Percentiles rank a stretch among this genome's conserved stretches.
Evolutionary conservation across 2,329 filamentous ascomycete genomes (phyloP).

Genomic region (Verticillium dahliae): DNA sequence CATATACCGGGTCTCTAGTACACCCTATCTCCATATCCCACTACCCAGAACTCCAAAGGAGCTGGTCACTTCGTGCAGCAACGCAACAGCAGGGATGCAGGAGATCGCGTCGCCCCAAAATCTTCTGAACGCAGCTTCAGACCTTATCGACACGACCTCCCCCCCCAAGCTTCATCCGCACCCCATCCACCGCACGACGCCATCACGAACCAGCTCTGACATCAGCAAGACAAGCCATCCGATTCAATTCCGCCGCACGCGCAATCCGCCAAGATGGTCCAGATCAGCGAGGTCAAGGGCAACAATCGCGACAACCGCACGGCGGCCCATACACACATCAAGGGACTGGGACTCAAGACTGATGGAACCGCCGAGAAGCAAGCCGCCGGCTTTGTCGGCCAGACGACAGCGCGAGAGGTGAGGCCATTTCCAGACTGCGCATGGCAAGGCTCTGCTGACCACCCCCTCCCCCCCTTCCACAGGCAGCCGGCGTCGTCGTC

Average conservation of each 20-base stretch:
- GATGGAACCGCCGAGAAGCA: slow-evolving; percentile 82
- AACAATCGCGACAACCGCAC: slow-evolving; percentile 94
- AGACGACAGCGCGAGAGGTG: slow-evolving; percentile 83
- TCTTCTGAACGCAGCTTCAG: slow-evolving; percentile 10
- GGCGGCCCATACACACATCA: slow-evolving; percentile 96
- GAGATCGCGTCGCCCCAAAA: slow-evolving; percentile 8
- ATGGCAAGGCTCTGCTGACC: background rate
- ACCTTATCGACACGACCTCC: background rate
- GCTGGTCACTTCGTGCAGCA: slow-evolving; percentile 1
- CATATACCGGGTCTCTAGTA: too few relatives aligned
- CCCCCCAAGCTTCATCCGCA: background rate
- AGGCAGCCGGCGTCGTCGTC: slow-evolving; percentile 93
- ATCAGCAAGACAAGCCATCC: background rate
- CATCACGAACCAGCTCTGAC: background rate
- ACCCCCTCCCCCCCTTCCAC: slow-evolving; percentile 2
- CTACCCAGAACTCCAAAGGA: background rate
- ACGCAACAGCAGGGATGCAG: slow-evolving; percentile 8
- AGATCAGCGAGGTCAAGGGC: slow-evolving; percentile 91
- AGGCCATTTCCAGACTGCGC: slow-evolving; percentile 11
- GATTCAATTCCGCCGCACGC: background rate
- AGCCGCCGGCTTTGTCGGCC: slow-evolving; percentile 81
- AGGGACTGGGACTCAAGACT: slow-evolving; percentile 77
- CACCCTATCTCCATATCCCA: too few relatives aligned
- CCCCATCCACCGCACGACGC: background rate
- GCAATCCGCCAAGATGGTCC: slow-evolving; percentile 59